A percentile compares a stretch with the other conserved stretches of the same genome.
These are phyloP conservation scores for Rossbeevera mucosa DNA, from an alignment of 768 basidiomycete species.

Conservation along the genomic window DNA sequence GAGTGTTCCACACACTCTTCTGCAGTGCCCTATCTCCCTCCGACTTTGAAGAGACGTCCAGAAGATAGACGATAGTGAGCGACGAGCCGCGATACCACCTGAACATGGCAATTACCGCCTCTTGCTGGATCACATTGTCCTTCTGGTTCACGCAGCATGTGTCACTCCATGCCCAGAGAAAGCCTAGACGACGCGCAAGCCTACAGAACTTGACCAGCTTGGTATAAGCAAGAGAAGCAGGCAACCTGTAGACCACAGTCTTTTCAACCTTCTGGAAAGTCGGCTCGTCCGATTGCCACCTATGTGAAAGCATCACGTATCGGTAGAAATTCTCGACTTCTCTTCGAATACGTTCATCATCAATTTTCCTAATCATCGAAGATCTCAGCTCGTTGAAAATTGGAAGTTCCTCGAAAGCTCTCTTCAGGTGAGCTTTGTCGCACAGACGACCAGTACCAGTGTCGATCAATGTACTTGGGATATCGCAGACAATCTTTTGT, in stretches of 20 bases:
- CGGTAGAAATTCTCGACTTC: neutral
- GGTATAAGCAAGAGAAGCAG: neutral
- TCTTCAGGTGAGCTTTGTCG: neutral
- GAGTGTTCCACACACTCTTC: neutral
- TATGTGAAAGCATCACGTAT: neutral
- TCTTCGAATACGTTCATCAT: neutral
- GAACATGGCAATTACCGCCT: neutral
- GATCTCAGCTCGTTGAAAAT: neutral
- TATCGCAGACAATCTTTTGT: neutral
- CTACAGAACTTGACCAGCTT: neutral
- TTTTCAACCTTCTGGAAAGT: neutral
- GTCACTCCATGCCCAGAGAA: neutral
- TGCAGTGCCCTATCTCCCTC: neutral
- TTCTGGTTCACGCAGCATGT: neutral
- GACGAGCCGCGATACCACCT: neutral
- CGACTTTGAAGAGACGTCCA: neutral
- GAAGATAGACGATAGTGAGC: neutral
- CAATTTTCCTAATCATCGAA: neutral
- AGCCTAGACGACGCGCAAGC: neutral
- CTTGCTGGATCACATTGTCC: neutral
- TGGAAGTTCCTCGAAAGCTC: neutral
- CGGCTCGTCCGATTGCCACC: neutral
- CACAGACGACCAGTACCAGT: neutral
- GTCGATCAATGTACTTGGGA: neutral
- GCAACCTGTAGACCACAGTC: neutral